phyloP scores from a whole-genome alignment of 345 rosid genomes.

The Hypericum androsaemum region DNA sequence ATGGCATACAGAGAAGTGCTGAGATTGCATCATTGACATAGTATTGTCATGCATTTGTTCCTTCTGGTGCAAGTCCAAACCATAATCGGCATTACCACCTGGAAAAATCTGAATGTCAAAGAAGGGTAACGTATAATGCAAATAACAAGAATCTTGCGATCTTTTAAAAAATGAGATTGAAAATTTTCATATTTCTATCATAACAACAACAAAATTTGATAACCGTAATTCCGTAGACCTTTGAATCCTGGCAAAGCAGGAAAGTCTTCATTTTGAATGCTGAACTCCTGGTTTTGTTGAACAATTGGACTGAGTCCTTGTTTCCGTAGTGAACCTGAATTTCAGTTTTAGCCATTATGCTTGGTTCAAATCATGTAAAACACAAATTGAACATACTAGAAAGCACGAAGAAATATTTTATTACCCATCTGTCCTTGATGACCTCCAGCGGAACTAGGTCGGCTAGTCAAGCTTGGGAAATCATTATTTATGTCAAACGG shows the following conservation, averaged over 20 bases:
- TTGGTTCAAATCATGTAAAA: conserved; percentile 5
- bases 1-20: conserved; percentile 80
- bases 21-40: conserved; percentile 95
- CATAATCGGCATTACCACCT: conserved; percentile 94
- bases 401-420: conserved; percentile 1
- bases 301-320: conserved; percentile 77
- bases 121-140: no score
- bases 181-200: no score
- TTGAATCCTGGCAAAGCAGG: conserved; percentile 97
- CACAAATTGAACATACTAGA: conserved; percentile 6
- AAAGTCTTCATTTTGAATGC: conserved; percentile 99
- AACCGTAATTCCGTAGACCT: conserved; percentile 41
- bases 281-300: conserved; percentile 97
- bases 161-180: no score
- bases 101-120: conserved; percentile 31
- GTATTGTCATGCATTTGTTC: conserved; percentile 93
- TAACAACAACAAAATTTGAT: no score
- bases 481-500: conserved; percentile 93
- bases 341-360: conserved; percentile 9
- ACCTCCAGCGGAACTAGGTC: conserved; percentile 95
- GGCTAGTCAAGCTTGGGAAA: conserved; percentile 87
- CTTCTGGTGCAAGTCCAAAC: conserved; percentile 89
- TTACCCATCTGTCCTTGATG: conserved; percentile 96
- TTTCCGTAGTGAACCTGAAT: conserved; percentile 78
- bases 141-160: no score